These are phyloP conservation scores for Aspergillus neotritici DNA, from an alignment of 2,329 filamentous ascomycete genomes.

Conservation along the genomic window DNA sequence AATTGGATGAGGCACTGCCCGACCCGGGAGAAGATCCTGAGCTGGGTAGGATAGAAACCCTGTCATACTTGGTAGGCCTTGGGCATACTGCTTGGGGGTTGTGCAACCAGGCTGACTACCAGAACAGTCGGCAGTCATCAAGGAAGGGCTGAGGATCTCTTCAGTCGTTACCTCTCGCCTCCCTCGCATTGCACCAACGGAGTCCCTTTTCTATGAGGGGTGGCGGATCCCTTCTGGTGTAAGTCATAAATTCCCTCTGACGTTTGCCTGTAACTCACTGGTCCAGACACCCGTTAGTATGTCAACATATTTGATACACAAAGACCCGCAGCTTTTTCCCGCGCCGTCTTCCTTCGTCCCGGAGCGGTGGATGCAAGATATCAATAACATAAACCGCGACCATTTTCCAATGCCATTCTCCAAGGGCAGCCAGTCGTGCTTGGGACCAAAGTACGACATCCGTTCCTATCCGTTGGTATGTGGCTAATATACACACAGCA, in stretches of 20 bases:
- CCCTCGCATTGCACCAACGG: slow-evolving; percentile 15
- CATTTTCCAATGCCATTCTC: slow-evolving; percentile 24
- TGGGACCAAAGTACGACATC: slow-evolving; percentile 21
- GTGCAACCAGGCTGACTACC: background rate
- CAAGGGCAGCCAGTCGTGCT: slow-evolving; percentile 25
- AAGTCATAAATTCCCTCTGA: no score
- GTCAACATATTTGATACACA: slow-evolving; percentile 14
- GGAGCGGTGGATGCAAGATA: slow-evolving; percentile 28
- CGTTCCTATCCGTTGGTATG: background rate
- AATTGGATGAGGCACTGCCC: slow-evolving; percentile 2
- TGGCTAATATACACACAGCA: no score
- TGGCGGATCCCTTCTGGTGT: slow-evolving; percentile 20
- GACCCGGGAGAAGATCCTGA: background rate
- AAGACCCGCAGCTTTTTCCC: slow-evolving; percentile 26
- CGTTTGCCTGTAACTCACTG: background rate
- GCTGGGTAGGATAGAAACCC: slow-evolving; percentile 3
- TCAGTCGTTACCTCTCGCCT: slow-evolving; percentile 15
- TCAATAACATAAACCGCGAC: slow-evolving; percentile 12
- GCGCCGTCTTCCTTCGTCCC: slow-evolving; percentile 24
- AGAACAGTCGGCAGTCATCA: slow-evolving; percentile 21
- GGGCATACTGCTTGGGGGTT: no score
- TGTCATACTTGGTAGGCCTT: slow-evolving; percentile 10
- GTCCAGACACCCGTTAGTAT: slow-evolving; percentile 16
- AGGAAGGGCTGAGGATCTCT: slow-evolving; percentile 24
- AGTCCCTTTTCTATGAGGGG: slow-evolving; percentile 8